Evolutionary conservation across 176 grass and related monocot species (phyloP).

Genomic region (Musa beccarii): DNA sequence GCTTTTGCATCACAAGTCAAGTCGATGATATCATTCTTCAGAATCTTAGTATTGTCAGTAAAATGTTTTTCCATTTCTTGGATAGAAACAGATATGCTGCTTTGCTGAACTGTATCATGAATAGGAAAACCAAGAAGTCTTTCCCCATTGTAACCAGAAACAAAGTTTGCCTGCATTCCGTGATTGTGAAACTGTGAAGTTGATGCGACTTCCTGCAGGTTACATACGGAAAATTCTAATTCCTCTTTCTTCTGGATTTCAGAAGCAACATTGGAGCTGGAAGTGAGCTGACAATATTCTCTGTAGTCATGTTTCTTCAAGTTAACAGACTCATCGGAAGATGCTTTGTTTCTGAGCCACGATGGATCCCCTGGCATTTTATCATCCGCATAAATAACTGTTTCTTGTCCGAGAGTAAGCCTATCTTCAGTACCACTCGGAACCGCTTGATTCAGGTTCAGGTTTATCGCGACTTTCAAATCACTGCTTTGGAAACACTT

Average conservation of each 20-base stretch:
- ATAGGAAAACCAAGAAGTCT: conserved; percentile 15
- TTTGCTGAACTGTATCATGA: conserved; percentile 14
- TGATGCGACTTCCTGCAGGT: neutral
- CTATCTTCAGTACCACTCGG: conserved; percentile 17
- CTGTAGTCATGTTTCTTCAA: conserved; percentile 18
- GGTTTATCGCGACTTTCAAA: neutral
- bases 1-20: neutral
- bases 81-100: conserved; percentile 2
- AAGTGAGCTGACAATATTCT: conserved; percentile 23
- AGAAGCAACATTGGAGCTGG: conserved; percentile 17
- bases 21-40: neutral
- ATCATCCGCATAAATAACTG: neutral
- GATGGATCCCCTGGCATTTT: conserved; percentile 17
- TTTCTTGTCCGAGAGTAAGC: conserved; percentile 11
- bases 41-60: neutral
- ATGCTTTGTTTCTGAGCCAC: conserved; percentile 20
- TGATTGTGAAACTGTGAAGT: neutral
- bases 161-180: neutral
- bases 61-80: neutral
- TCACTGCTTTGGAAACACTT: conserved; percentile 13
- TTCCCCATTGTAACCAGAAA: conserved; percentile 6
- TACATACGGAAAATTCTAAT: neutral
- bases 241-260: conserved; percentile 9
- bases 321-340: conserved; percentile 4
- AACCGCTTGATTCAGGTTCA: conserved; percentile 21